phyloP scores from a whole-genome alignment of 345 rosid genomes.

The Brassica cretica region DNA sequence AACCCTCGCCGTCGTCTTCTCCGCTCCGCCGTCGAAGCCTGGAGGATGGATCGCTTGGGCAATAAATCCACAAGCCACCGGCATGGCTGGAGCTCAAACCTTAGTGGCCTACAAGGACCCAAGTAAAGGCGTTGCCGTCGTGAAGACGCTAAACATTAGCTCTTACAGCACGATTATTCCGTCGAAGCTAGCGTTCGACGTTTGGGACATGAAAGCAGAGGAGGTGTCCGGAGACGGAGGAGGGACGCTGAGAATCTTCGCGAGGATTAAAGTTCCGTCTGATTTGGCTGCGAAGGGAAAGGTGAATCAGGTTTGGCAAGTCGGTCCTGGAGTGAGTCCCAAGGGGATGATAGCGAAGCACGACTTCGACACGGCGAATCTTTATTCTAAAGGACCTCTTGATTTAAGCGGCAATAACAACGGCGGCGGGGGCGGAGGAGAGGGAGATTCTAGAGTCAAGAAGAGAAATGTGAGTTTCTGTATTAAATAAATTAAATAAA shows the following conservation, averaged over 20 bases:
- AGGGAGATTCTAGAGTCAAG: conserved; percentile 42
- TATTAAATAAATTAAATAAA: too few relatives aligned
- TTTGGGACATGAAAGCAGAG: conserved; percentile 68
- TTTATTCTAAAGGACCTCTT: conserved; percentile 40
- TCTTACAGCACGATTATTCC: conserved; percentile 36
- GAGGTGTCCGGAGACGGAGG: conserved; percentile 28
- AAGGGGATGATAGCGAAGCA: conserved; percentile 39
- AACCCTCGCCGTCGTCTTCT: conserved; percentile 67
- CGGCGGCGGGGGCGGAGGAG: conserved; percentile 39
- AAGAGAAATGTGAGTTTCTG: conserved; percentile 57
- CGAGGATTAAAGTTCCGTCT: conserved; percentile 62
- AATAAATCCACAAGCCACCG: conserved; percentile 59
- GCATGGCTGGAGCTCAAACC: conserved; percentile 73
- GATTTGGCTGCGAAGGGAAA: conserved; percentile 46
- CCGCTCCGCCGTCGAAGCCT: conserved; percentile 52
- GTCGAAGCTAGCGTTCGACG: conserved; percentile 54
- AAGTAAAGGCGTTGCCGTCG: conserved; percentile 39
- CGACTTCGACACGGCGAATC: conserved; percentile 37
- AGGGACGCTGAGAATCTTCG: conserved; percentile 55
- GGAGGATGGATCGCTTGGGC: conserved; percentile 83
- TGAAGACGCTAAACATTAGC: conserved; percentile 49
- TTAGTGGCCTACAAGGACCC: conserved; percentile 53
- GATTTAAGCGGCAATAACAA: conserved; percentile 40
- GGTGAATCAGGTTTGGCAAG: conserved; percentile 85
- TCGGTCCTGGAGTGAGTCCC: conserved; percentile 49